Percentiles rank a stretch among this genome's conserved stretches.
phyloP scores from a whole-genome alignment of 139 green algal genomes.

The Coelastrella sp. region DNA sequence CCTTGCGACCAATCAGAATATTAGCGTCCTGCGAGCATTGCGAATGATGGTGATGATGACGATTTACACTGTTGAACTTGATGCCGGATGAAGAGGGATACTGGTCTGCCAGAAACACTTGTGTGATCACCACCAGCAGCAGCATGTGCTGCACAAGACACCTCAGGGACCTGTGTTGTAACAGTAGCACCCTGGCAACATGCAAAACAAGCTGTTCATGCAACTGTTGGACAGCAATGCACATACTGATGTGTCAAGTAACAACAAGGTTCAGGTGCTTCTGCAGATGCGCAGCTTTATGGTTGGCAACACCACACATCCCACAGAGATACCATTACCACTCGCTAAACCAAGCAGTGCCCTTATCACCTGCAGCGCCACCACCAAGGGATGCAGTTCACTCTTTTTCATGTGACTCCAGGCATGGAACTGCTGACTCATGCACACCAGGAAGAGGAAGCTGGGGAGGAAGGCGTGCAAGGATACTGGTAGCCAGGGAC shows the following conservation, averaged over 20 bases:
- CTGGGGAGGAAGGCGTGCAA: slow-evolving; percentile 75
- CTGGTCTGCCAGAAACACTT: neutral
- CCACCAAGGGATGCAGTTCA: slow-evolving; percentile 80
- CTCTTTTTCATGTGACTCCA: slow-evolving; percentile 95
- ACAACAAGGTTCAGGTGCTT: neutral
- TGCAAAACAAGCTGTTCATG: too few relatives aligned
- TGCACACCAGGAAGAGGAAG: slow-evolving; percentile 80
- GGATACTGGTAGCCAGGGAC: slow-evolving; percentile 51
- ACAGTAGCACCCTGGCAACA: too few relatives aligned
- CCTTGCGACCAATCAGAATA: slow-evolving; percentile 83
- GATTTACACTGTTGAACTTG: neutral
- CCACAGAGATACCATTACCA: neutral
- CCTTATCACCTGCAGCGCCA: slow-evolving; percentile 79
- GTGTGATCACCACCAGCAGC: too few relatives aligned
- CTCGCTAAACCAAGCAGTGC: neutral
- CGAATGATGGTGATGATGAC: neutral
- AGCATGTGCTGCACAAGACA: too few relatives aligned
- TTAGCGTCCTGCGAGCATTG: slow-evolving; percentile 69
- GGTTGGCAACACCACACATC: neutral
- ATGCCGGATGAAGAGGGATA: too few relatives aligned
- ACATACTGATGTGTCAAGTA: too few relatives aligned
- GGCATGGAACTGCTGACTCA: slow-evolving; percentile 98
- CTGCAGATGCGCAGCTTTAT: neutral
- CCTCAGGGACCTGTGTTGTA: too few relatives aligned
- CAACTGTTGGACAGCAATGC: too few relatives aligned